Base-by-base conservation (phyloP, 2,329 filamentous ascomycete genomes). In the Rhexocercosporidium sp. region DNA sequence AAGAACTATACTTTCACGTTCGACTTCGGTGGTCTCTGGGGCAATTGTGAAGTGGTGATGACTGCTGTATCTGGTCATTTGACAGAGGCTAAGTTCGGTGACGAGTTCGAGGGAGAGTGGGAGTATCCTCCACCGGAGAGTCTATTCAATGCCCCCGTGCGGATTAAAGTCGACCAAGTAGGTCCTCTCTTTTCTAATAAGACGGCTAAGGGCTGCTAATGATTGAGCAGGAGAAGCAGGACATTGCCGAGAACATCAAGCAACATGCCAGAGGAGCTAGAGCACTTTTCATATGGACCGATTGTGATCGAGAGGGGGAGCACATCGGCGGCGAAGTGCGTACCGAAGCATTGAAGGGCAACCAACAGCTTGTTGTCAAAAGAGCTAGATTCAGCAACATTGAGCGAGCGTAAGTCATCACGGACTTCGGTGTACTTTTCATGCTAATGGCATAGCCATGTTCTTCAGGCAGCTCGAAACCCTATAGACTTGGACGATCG, bases 231-330 rank as follows among this genome's bases (percentile, higher is more conserved):
- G 90, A 94, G 75, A 96, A 94, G 76, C 90, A 90, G 74, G 82
- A 85, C 0, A 91, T 99, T 70, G 94, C 94, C 11, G 85, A 89
- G 37, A 99, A 99, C 76, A 96, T 99, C 75, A 87, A 90, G 72
- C 82, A 86, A 1, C 90, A 97, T 78, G 95, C 96, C 20, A 86
- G 86, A 68, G 86, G 86, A 76, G 85, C 89, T n/a, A 86, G 85
- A 64, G 88, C 90, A 14, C 84, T 99, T 37, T 95, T 96, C 79
- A 97, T 99, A 74, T 99, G 96, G 96, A 99, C 96, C 0, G 96
- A 99, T 84, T 98, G 96, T 79, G 96, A 99, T 83, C 89, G 94
- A 64, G 96, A 99, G 83, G 96, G 96, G 41, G 96, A 99, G 78
- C 92, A 98, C 77, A 99, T 99, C 72, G 96, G 96, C 7, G 86